Conservation (phyloP, 225 moss, liverwort and hornwort species). For the Neckera pumila region DNA sequence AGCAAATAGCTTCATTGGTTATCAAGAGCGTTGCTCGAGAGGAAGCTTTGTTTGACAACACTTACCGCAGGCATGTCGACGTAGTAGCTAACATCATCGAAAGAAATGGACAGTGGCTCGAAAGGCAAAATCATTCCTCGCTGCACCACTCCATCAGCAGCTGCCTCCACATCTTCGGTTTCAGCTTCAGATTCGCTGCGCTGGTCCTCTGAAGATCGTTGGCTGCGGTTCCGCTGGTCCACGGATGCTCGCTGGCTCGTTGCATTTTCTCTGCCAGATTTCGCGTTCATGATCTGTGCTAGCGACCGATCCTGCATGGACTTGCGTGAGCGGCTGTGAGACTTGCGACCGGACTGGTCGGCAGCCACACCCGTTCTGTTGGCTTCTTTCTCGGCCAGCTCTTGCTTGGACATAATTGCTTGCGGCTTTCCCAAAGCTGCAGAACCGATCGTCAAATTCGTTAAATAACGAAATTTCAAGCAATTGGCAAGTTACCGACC, state of each 20-base stretch:
- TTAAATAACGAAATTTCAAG: background rate
- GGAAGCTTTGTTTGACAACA: background rate
- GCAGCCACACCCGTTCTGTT: constrained; percentile 17
- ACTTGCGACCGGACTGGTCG: constrained; percentile 1
- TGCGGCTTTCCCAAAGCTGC: constrained; percentile 41
- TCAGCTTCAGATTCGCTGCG: constrained; percentile 9
- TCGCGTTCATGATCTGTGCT: constrained; percentile 24
- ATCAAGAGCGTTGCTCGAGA: background rate
- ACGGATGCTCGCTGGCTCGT: constrained; percentile 10
- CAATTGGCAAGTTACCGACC: background rate
- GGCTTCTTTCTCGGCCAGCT: constrained; percentile 38
- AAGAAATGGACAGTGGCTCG: constrained; percentile 52
- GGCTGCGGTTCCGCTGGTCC: constrained; percentile 1
- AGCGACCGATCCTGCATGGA: constrained; percentile 11
- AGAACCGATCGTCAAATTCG: background rate
- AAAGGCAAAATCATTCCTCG: constrained; percentile 73
- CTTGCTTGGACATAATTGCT: constrained; percentile 54
- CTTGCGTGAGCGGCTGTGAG: constrained; percentile 9
- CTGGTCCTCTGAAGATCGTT: background rate
- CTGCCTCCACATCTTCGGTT: constrained; percentile 19
- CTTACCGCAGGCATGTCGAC: constrained; percentile 70
- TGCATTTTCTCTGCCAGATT: background rate
- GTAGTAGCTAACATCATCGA: constrained; percentile 58
- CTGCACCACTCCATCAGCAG: constrained; percentile 1
- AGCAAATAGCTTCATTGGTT: too few relatives aligned